phyloP scores from a whole-genome alignment of 768 basidiomycete species.

The Boletus pseudopeckii region DNA sequence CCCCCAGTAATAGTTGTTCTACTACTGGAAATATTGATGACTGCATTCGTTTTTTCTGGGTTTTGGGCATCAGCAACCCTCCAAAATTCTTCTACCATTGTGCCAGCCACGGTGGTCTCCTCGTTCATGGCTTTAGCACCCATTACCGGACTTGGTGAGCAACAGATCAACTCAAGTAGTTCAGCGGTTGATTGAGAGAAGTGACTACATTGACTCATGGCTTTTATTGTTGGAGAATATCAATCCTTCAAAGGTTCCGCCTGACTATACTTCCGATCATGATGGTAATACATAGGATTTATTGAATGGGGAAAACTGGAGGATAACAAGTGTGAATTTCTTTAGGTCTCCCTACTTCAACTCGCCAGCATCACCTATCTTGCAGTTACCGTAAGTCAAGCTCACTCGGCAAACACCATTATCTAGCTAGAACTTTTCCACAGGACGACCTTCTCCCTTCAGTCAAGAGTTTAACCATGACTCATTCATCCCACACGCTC shows the following conservation, averaged over 20 bases:
- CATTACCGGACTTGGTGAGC: slow-evolving; percentile 20
- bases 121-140: background rate
- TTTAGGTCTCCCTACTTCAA: slow-evolving; percentile 24
- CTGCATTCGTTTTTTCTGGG: slow-evolving; percentile 4
- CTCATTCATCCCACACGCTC: background rate
- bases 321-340: background rate
- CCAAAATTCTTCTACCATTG: no score
- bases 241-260: background rate
- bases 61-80: slow-evolving; percentile 7
- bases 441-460: slow-evolving; percentile 3
- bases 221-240: slow-evolving; percentile 25
- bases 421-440: background rate
- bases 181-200: background rate
- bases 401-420: background rate
- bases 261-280: slow-evolving; percentile 8
- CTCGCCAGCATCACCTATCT: slow-evolving; percentile 14
- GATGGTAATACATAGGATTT: slow-evolving; percentile 7
- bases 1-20: slow-evolving; percentile 8
- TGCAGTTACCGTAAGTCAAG: background rate
- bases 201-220: slow-evolving; percentile 18
- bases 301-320: background rate
- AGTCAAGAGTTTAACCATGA: fast-evolving
- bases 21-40: slow-evolving; percentile 17
- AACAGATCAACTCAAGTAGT: background rate
- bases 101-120: no score